Evolutionary conservation across 2,329 filamentous ascomycete species (phyloP), one percentile per base, ranked within the genome.

Genomic region (Boeremia exigua): DNA sequence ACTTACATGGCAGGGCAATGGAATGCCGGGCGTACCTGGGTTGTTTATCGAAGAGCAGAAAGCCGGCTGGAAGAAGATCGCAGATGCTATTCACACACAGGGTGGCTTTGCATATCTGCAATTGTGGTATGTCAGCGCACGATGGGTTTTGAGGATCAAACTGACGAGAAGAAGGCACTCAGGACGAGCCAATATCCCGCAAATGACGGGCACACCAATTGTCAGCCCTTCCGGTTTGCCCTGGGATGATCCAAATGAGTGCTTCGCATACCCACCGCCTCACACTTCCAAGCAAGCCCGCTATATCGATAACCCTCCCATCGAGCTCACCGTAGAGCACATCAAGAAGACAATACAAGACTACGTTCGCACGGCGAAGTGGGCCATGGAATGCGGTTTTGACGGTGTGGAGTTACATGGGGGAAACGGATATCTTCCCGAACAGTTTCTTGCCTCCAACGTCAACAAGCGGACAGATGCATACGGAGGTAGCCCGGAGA

Each of bases 361-460:
- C 39, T 82, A 79, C 48, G 79, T 70, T 15, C 65, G 71, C 33
- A 80, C 81, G 1, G 80, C 81, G 4, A 73, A 71, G 48, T 83
- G 77, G 70, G 85, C 85, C 0, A 77, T 87, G 25, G 79, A 81
- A 44, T 40, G 80, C 78, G 84, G 84, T 0, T 86, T 84, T 38
- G 81, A 83, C 56, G 81, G 81, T 1, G 77, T 83, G 2, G 81
- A 84, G 58, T 67, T 83, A 12, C 81, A 83, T 57, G 72, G 69
- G 2, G 79, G 69, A 4, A 83, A 82, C 56, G 81, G 80, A 1
- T 84, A 83, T 57, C 70, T 84, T 4, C 75, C 78, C 0, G 81
- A 83, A 61, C 80, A 84, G 54, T 84, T 84, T 62, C 66, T 79
- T 3, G 79, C 79, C 44, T 78, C 78, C 6, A 79, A 75, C 38